Percentiles rank a stretch among this genome's conserved stretches.
Conservation (phyloP, 2,329 filamentous ascomycete genomes). For the Aspergillus novoparasiticus region DNA sequence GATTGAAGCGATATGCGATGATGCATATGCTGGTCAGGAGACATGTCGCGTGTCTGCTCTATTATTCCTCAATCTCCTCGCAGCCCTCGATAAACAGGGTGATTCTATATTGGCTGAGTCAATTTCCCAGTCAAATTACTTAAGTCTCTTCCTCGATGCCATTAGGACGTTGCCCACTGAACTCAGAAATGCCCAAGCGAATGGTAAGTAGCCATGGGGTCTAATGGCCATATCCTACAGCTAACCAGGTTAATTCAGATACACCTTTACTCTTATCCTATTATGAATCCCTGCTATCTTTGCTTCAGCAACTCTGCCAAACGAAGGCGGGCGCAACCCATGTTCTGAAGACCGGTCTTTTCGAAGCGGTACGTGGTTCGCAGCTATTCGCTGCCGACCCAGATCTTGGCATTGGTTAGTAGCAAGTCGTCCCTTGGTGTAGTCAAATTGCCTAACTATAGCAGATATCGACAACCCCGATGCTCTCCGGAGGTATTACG, state of each 20-base stretch:
- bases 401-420: constrained; percentile 75
- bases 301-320: constrained; percentile 82
- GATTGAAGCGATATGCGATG: constrained; percentile 86
- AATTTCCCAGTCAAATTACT: constrained; percentile 84
- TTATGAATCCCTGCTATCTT: constrained; percentile 74
- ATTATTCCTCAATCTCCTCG: constrained; percentile 77
- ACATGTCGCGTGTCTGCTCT: constrained; percentile 83
- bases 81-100: constrained; percentile 72
- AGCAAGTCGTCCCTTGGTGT: background rate
- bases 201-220: constrained; percentile 52
- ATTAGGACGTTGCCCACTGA: constrained; percentile 77
- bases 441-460: constrained; percentile 19
- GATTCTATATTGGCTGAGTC: constrained; percentile 75
- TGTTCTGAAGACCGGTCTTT: constrained; percentile 86
- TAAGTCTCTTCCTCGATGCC: constrained; percentile 86
- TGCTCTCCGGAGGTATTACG: constrained; percentile 80
- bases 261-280: constrained; percentile 59
- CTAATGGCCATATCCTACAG: background rate
- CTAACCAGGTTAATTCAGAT: constrained; percentile 43
- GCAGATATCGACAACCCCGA: constrained; percentile 66
- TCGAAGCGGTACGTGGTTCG: constrained; percentile 77
- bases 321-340: constrained; percentile 81
- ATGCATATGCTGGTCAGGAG: constrained; percentile 82
- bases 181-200: constrained; percentile 60
- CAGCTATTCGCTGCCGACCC: constrained; percentile 88